These are phyloP conservation scores for Pseudozyma flocculosa DNA, from an alignment of 1,284 basidiomycete genomes.

Conservation along the genomic window DNA sequence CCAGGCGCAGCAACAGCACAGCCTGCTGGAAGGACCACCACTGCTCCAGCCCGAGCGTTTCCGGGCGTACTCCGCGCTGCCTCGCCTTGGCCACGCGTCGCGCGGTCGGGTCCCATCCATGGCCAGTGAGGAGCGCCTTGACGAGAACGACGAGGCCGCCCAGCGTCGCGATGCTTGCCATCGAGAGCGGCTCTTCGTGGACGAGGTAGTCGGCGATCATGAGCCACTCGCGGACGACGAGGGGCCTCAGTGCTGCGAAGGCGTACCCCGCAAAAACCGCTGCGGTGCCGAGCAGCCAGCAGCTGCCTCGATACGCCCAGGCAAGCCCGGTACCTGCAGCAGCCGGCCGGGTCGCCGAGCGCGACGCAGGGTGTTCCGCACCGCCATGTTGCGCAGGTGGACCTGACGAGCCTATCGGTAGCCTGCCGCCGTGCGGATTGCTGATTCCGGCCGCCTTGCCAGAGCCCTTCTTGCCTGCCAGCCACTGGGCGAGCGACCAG, in stretches of 20 bases:
- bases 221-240: background rate
- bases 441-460: too few species aligned
- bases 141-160: background rate
- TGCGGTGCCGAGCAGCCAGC: slow-evolving; percentile 6
- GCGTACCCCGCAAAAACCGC: slow-evolving; percentile 6
- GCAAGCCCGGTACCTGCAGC: too few species aligned
- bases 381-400: too few species aligned
- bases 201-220: background rate
- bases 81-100: background rate
- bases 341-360: too few species aligned
- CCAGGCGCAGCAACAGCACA: slow-evolving; percentile 1
- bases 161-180: background rate
- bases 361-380: too few species aligned
- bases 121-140: background rate
- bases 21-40: slow-evolving; percentile 11
- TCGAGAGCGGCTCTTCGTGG: too few species aligned
- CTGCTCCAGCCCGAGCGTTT: slow-evolving; percentile 1
- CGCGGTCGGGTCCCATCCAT: background rate
- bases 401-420: too few species aligned
- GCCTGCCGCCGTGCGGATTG: too few species aligned
- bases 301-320: background rate
- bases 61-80: slow-evolving; percentile 5
- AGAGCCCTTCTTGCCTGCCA: slow-evolving; percentile 18
- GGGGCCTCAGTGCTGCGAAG: background rate
- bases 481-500: slow-evolving; percentile 35